Evolutionary conservation across 148 eudicot species (phyloP), one percentile per base, ranked within the genome.

Genomic region (Rhododendron mucronatum): DNA sequence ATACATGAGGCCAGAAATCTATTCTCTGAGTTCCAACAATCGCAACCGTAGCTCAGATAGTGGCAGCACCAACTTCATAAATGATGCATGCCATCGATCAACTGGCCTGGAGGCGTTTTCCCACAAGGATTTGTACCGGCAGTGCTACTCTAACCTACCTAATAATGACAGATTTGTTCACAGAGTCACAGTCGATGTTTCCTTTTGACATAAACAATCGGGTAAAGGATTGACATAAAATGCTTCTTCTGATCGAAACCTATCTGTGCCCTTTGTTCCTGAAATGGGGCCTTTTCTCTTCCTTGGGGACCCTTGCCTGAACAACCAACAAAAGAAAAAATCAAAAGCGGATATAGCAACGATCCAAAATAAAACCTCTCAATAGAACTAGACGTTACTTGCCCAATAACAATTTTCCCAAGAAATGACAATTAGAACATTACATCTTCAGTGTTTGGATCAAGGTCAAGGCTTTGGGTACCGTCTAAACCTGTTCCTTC

Each of bases 191-290:
- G n/a, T 35, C 53, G 67, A 79, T 33, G 87, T 20, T 87, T 85
- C 92, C 83, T 79, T 89, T 82, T 88, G 97, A 90, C 99, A 96
- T 55, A 96, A 91, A 87, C 99, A 95, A 84, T 95, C 99, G 2
- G 99, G 98, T 75, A 96, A 86, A 86, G 99, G 99, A 84, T 96
- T 95, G 81, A 95, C 99, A 80, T 96, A 96, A 82, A 96, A 96
- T 81, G 96, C 96, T 87, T 96, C 99, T 87, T 96, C 99, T 11
- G 99, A 90, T 15, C 98, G 93, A 88, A 93, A 94, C 89, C 98
- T 93, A 63, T 97, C 99, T 80, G 76, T 95, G 78, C 98, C 98
- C 90, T 93, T 97, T 75, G 99, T 95, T 87, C 99, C 99, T 33
- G 97, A 80, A 41, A 91, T 88, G 15, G 99, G 98, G n/a, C 99